Evolutionary conservation across 2,329 filamentous ascomycete species (phyloP), one percentile per base, ranked within the genome.

Genomic region (Sporothrix euskadiensis): DNA sequence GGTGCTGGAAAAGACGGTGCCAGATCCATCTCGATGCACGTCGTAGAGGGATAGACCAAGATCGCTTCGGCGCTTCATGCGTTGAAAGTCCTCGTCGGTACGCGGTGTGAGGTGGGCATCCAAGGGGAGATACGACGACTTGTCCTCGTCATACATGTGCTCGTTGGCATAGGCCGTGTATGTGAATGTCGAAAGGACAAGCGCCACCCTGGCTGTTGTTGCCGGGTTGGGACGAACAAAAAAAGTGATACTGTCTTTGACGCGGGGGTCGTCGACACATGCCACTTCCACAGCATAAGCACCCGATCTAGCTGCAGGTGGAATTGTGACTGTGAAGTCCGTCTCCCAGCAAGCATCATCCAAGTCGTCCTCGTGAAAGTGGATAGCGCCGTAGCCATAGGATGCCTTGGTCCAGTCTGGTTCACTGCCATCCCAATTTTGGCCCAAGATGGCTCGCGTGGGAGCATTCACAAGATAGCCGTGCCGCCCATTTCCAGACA

Each of bases 21-120:
- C 80, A 1, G 81, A 82, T 26, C 80, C 80, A 71, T 83, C 81
- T 16, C 75, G 78, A 71, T 83, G 81, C 26, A 78, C 75, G 66
- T 83, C 82, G 73, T 83, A 83, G 19, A 78, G 73, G 0, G 81
- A 81, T 22, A 82, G 77, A 16, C 82, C 82, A 4, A 83, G 78
- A 73, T 83, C 81, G 10, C 12, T 47, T 52, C 69, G 69, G 14
- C 54, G 69, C 19, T 44, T n/a, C 69, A 71, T 59, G 16, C 69
- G 52, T 35, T 44, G 30, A 19, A 59, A 71, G 54, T 71, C 52
- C 35, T 71, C 69, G 35, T 69, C 69, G 14, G 16, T 30, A 10
- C 54, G 69, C 35, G 35, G 52, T n/a, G 19, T 47, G n/a, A 59
- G 32, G 32, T 39, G 49, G 19, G 69, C 32, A n/a, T 49, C 66